A percentile compares a stretch with the other conserved stretches of the same genome.
These are phyloP conservation scores for Sarcodon aspratus DNA, from an alignment of 768 basidiomycete genomes.

Conservation along the genomic window DNA sequence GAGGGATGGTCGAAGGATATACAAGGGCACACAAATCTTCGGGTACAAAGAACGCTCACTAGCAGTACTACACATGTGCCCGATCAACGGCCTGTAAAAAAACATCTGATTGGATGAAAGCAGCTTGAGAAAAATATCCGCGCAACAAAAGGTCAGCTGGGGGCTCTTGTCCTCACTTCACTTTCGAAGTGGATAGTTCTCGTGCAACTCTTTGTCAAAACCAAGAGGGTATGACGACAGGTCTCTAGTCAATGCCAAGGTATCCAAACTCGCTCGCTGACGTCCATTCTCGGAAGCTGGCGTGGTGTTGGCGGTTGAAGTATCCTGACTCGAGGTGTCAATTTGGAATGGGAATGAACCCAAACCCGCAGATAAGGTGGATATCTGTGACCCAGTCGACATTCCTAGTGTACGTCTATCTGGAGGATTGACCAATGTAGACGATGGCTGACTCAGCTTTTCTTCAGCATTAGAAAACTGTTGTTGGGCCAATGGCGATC, in stretches of 20 bases:
- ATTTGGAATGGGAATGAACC: constrained; percentile 85
- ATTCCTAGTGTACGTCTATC: constrained; percentile 53
- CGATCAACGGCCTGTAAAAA: not conserved
- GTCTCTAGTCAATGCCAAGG: constrained; percentile 73
- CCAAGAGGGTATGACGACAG: constrained; percentile 75
- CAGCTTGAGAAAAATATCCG: not conserved
- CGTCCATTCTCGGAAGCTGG: constrained; percentile 27
- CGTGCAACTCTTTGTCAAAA: constrained; percentile 34
- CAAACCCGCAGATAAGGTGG: constrained; percentile 70
- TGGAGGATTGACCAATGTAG: constrained; percentile 31
- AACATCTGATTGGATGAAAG: not conserved
- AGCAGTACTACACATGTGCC: not conserved
- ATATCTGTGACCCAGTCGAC: constrained; percentile 68
- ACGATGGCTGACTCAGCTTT: not conserved
- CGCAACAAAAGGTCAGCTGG: not conserved
- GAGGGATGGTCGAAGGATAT: not conserved
- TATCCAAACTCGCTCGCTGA: constrained; percentile 77
- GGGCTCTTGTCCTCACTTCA: not conserved
- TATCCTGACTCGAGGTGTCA: constrained; percentile 29
- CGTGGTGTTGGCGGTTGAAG: constrained; percentile 19
- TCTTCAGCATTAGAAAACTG: constrained; percentile 21
- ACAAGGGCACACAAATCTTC: not conserved
- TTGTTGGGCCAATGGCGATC: constrained; percentile 60
- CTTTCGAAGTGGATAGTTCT: constrained; percentile 1
- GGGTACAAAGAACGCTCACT: not conserved